Percentiles rank a stretch among this genome's conserved stretches.
phyloP scores from a whole-genome alignment of 2,329 filamentous ascomycete species.

The Zymoseptoria ardabiliae region DNA sequence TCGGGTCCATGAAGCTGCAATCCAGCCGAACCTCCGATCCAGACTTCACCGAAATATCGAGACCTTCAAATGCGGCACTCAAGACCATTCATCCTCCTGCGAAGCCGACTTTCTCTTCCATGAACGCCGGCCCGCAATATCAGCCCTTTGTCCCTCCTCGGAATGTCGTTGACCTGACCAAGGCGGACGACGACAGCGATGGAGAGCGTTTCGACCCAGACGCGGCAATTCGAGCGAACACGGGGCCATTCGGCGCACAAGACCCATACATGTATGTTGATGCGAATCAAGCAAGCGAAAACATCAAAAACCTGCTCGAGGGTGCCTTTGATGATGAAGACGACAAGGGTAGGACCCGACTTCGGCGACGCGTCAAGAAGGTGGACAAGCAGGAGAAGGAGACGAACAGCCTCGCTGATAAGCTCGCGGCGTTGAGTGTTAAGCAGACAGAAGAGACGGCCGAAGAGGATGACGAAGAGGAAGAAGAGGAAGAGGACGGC shows the following conservation, averaged over 20 bases:
- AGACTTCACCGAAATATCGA: constrained; percentile 32
- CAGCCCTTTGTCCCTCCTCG: constrained; percentile 15
- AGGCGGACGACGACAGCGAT: constrained; percentile 29
- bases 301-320: constrained; percentile 75
- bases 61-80: constrained; percentile 41
- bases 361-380: constrained; percentile 40
- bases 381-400: constrained; percentile 30
- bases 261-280: constrained; percentile 60
- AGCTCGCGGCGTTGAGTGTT: constrained; percentile 38
- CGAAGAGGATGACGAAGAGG: constrained; percentile 32
- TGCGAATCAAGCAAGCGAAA: constrained; percentile 62
- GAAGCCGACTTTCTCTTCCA: constrained; percentile 48
- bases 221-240: constrained; percentile 38
- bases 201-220: constrained; percentile 44
- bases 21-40: constrained; percentile 19
- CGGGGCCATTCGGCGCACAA: constrained; percentile 44
- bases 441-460: constrained; percentile 45
- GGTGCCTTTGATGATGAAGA: constrained; percentile 71
- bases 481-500: constrained; percentile 50
- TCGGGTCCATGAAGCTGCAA: constrained; percentile 4
- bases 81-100: constrained; percentile 45
- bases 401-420: constrained; percentile 36
- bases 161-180: constrained; percentile 45
- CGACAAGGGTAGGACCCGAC: constrained; percentile 43
- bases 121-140: constrained; percentile 14